Evolutionary conservation across 352 stramenopile genomes (phyloP), one percentile per base, ranked within the genome.

Genomic region (Phytophthora pistaciae): DNA sequence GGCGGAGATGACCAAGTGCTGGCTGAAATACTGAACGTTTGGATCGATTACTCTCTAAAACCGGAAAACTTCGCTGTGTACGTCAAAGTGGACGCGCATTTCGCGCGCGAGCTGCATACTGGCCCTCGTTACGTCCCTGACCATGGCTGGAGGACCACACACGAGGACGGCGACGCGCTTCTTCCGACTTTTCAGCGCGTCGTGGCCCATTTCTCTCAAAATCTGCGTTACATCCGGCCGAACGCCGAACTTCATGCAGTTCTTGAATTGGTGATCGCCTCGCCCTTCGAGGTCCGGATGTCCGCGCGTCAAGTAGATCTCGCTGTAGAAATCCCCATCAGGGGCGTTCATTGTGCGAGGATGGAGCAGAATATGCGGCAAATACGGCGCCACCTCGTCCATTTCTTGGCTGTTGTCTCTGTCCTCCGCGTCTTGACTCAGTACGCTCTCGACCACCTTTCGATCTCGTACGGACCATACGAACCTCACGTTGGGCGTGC

Each of bases 391-490:
- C 23, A 66, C 59, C 18, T 57, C 59, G 59, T 66, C 59, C 59
- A 66, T 31, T 50, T 59, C 48, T 27, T 52, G 59, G 2, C 29
- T 7, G 29, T 56, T 65, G 10, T 65, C 59, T 21, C 7, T 13
- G 8, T 56, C 46, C 3, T 65, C 46, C n/a, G 36, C 16, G 31
- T 36, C 49, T 40, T 18, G 57, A 5, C 11, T 66, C 18, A 54
- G 40, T 21, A 62, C 72, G 0, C 72, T 70, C 14, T 75, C 48
- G 18, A 78, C 50, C n/a, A 80, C 65, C 21, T 80, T 67, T 10
- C 73, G 73, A 20, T 82, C 70, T 10, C 73, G 72, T 2, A 75
- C 58, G 6, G 72, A 65, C 75, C 73, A 86, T 3, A 84, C 66
- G 31, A 86, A 86, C 40, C 59, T 57, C 25, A 79, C 69, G 18